These are phyloP conservation scores for Phaeotremella skinneri DNA, from an alignment of 768 basidiomycete species.

Conservation along the genomic window DNA sequence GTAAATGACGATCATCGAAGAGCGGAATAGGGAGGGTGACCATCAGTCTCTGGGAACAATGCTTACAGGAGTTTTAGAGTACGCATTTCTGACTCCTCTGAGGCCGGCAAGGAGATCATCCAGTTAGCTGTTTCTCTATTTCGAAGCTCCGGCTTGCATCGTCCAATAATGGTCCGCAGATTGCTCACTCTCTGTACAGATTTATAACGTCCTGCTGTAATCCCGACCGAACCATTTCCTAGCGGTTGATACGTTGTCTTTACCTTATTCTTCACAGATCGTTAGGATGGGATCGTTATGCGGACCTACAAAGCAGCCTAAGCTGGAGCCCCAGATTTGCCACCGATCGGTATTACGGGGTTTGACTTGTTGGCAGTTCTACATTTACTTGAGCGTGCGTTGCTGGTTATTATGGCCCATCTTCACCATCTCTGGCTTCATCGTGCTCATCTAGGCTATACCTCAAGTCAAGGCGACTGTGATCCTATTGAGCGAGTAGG, in stretches of 20 bases:
- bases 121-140: not conserved
- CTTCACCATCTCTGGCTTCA: too few relatives aligned
- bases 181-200: slow-evolving; percentile 46
- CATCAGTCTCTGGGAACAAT: slow-evolving; percentile 4
- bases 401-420: too few relatives aligned
- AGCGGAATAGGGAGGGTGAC: not conserved
- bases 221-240: slow-evolving; percentile 45
- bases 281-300: not conserved
- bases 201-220: slow-evolving; percentile 50
- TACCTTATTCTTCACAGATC: not conserved
- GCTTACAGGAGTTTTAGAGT: slow-evolving; percentile 37
- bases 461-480: too few relatives aligned
- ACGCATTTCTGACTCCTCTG: slow-evolving; percentile 40
- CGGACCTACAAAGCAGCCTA: not conserved
- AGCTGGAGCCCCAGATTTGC: slow-evolving; percentile 1
- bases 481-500: too few relatives aligned
- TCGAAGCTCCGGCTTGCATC: not conserved
- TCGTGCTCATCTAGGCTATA: not conserved
- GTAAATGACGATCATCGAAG: not conserved
- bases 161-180: not conserved
- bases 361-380: too few relatives aligned
- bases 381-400: too few relatives aligned
- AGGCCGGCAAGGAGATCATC: slow-evolving; percentile 8
- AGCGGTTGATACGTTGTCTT: too few relatives aligned
- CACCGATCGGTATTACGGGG: not conserved